phyloP scores from a whole-genome alignment of 345 rosid species.

The Acer campestre region DNA sequence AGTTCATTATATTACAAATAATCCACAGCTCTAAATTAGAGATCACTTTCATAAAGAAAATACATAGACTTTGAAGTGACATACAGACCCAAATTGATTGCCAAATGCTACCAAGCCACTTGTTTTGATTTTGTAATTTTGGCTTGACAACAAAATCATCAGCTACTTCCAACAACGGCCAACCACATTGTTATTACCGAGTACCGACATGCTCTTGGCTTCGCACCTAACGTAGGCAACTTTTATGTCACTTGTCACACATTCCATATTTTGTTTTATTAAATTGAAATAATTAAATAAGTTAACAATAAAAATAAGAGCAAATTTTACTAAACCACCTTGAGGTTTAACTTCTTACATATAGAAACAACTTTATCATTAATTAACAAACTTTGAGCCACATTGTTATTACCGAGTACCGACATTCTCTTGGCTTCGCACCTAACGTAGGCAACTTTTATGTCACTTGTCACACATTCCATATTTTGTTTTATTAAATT shows the following conservation, averaged over 20 bases:
- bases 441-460: no score
- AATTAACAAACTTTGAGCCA: no score
- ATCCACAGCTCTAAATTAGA: background rate
- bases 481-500: no score
- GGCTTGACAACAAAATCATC: background rate
- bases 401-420: no score
- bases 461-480: no score
- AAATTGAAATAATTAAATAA: background rate
- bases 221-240: constrained; percentile 5
- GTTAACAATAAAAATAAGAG: background rate
- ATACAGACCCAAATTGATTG: background rate
- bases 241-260: background rate
- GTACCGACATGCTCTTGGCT: constrained; percentile 1
- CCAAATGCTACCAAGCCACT: background rate
- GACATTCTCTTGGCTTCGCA: no score
- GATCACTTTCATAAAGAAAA: background rate
- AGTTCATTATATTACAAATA: background rate
- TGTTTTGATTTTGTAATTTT: background rate
- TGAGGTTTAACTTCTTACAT: no score
- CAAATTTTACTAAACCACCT: no score
- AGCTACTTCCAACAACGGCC: constrained; percentile 8
- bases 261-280: background rate
- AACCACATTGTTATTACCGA: background rate
- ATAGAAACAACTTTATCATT: no score
- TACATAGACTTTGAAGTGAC: background rate